These are phyloP conservation scores for Przewalskia tangutica DNA, from an alignment of 257 asterid species.

Conservation along the genomic window DNA sequence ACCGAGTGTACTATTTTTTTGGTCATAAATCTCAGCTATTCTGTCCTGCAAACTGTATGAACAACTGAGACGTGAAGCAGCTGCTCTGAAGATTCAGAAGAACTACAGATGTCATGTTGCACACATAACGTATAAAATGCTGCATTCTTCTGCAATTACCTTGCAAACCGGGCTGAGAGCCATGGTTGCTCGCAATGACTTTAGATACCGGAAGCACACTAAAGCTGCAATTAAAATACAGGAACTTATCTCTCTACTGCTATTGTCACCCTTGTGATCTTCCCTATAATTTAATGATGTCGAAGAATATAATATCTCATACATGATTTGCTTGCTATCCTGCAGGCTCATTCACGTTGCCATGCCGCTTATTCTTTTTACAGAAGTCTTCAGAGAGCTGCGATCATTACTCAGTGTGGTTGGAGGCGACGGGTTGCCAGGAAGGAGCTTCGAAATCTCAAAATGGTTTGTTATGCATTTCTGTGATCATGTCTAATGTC, in stretches of 20 bases:
- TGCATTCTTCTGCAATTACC: constrained; percentile 51
- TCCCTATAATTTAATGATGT: background rate
- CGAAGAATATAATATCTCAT: background rate
- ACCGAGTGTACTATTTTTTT: background rate
- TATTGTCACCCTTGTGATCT: background rate
- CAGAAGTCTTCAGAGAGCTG: constrained; percentile 75
- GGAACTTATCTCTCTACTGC: constrained; percentile 34
- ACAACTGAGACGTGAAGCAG: constrained; percentile 84
- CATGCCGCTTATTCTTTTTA: constrained; percentile 58
- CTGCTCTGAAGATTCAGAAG: constrained; percentile 90
- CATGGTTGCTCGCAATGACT: constrained; percentile 75
- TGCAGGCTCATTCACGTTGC: constrained; percentile 76
- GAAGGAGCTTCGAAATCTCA: constrained; percentile 81
- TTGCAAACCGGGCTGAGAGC: constrained; percentile 97
- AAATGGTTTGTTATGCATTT: constrained; percentile 49
- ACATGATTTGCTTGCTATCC: constrained; percentile 12
- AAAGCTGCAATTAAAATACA: constrained; percentile 84
- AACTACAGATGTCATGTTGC: constrained; percentile 64
- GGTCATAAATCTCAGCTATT: constrained; percentile 35
- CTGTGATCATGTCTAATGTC: background rate
- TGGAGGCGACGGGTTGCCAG: constrained; percentile 91
- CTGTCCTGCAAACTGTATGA: constrained; percentile 82
- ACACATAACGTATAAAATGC: constrained; percentile 43
- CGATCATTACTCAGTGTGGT: constrained; percentile 77
- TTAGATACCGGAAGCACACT: constrained; percentile 78